Evolutionary conservation across 2,329 filamentous ascomycete genomes (phyloP).

Genomic region (Cercospora zeina): DNA sequence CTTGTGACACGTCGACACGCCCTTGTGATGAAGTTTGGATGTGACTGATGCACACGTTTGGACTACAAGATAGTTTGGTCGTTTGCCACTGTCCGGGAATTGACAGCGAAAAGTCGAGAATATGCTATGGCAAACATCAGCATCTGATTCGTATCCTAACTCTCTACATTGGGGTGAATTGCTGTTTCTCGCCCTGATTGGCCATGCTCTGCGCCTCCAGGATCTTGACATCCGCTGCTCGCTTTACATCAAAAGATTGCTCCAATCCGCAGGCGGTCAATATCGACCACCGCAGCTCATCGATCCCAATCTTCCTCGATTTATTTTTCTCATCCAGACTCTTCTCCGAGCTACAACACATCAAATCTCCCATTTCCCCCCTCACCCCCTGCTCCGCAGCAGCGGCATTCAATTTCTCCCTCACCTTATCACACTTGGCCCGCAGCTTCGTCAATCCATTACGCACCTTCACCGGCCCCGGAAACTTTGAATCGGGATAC

Average conservation of each 20-base stretch:
- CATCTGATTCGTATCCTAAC: neutral
- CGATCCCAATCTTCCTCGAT: constrained; percentile 60
- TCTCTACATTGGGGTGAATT: constrained; percentile 3
- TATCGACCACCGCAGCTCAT: constrained; percentile 64
- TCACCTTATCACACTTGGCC: constrained; percentile 44
- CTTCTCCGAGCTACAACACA: constrained; percentile 59
- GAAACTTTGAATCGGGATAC: constrained; percentile 34
- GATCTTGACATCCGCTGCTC: constrained; percentile 9
- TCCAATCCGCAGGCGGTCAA: constrained; percentile 62
- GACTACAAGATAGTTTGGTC: neutral
- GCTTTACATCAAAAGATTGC: constrained; percentile 11
- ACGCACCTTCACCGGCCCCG: constrained; percentile 31
- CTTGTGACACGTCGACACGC: neutral
- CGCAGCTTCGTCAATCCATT: constrained; percentile 42
- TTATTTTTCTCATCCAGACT: constrained; percentile 49
- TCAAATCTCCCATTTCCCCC: constrained; percentile 57
- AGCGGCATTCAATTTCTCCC: constrained; percentile 47
- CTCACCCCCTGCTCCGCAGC: constrained; percentile 38
- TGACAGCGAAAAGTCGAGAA: too few species aligned
- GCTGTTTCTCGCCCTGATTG: constrained; percentile 2
- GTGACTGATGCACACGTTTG: neutral
- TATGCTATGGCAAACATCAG: too few species aligned
- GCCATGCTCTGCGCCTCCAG: neutral
- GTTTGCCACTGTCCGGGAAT: neutral
- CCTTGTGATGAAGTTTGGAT: neutral